These are phyloP conservation scores for Paramecium sonneborni DNA, from an alignment of 73 alveolate species.

Conservation along the genomic window DNA sequence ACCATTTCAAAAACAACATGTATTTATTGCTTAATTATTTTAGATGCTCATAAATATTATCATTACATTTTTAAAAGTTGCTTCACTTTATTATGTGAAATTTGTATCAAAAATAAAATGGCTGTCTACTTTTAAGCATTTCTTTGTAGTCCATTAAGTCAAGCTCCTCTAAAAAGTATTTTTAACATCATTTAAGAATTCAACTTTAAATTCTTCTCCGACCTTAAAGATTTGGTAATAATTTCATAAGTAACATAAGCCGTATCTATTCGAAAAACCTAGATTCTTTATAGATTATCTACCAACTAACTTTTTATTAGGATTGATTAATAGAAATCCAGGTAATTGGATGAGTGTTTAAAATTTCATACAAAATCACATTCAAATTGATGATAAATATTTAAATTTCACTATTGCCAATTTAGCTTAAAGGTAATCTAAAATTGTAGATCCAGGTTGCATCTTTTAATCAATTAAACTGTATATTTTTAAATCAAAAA, in stretches of 20 bases:
- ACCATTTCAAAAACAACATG: constrained; percentile 2
- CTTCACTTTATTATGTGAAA: neutral
- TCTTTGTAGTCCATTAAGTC: neutral
- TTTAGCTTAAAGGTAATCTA: constrained; percentile 12
- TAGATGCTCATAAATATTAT: neutral
- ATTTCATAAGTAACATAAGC: neutral
- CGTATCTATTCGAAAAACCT: constrained; percentile 1
- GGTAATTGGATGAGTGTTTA: constrained; percentile 2
- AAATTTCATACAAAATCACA: neutral
- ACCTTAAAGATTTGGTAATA: neutral
- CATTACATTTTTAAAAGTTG: neutral
- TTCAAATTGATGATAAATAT: neutral
- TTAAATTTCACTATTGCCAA: constrained; percentile 6
- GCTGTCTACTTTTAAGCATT: neutral
- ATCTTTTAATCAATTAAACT: neutral
- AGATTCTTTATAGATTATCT: neutral
- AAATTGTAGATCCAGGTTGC: neutral
- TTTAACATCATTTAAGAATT: neutral
- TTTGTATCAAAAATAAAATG: constrained; percentile 18
- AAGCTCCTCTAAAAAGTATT: neutral
- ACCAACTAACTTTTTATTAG: neutral
- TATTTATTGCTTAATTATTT: neutral
- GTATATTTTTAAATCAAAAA: neutral
- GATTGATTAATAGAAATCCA: neutral
- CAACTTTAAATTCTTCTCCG: neutral